Evolutionary conservation across 805 yeast species (phyloP), one percentile per base, ranked within the genome.

Genomic region (Ogataea degrootiae): DNA sequence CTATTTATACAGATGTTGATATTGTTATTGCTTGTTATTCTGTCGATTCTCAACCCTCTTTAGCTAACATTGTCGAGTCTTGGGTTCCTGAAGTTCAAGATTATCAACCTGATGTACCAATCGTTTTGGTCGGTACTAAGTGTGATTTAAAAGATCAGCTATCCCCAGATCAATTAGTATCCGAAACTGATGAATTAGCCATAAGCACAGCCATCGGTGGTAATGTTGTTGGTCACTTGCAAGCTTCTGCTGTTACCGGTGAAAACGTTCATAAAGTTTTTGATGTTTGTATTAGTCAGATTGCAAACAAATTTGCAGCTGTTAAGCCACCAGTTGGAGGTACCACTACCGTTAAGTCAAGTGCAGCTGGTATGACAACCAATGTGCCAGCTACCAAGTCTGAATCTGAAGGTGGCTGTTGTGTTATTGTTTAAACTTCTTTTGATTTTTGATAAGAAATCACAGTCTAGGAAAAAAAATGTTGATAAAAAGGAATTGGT

Each of bases 11-110:
- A 0, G 91, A 85, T 52, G 85, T 80, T 5, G 87, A 86, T 61
- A 68, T 87, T 2, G 62, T 86, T 17, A 66, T 89, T 52, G 71
- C 87, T 9, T 87, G 96, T 57, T 88, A 85, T 62, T 70, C 89
- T 2, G 75, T 86, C 33, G 85, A 83, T 57, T 75, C 72, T 51
- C 65, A 72, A 22, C 72, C 75, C n/a, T 78, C 87, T 33, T 71
- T 88, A 48, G 81, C 79, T 46, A 87, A 83, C 59, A 84, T 85
- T n/a, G 71, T 70, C 52, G 90, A 86, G 52, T 74, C 75, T 49
- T 88, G 96, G 96, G 73, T 77, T 44, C 95, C 95, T 0, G 96
- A 88, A 61, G 84, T 86, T 1, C 71, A 72, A 50, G 90, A 85
- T 63, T 86, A 85, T 61, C 87, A 95, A 62, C 87, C 90, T 2